phyloP scores from a whole-genome alignment of 768 basidiomycete species.

The Lentinula detonsa region DNA sequence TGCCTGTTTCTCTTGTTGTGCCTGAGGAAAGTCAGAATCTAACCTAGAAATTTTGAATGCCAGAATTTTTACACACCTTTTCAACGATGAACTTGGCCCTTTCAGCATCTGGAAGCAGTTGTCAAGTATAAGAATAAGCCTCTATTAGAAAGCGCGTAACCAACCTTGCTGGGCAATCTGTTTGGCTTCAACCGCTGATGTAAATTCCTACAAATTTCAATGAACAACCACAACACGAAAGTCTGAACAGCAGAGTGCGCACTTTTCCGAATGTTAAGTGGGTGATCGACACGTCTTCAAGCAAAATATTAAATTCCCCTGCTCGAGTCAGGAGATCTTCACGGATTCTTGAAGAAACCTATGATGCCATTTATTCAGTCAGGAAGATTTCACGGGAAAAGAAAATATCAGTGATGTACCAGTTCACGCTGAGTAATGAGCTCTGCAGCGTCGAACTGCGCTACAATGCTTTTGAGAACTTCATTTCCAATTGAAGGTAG shows the following conservation, averaged over 20 bases:
- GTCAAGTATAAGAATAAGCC: neutral
- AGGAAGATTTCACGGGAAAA: neutral
- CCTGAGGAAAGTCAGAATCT: conserved; percentile 38
- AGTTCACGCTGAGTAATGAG: conserved; percentile 97
- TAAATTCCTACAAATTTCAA: conserved; percentile 64
- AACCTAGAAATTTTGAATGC: neutral
- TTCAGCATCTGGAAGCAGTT: conserved; percentile 71
- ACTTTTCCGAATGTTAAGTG: conserved; percentile 87
- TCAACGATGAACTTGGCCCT: conserved; percentile 99
- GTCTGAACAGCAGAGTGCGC: conserved; percentile 10
- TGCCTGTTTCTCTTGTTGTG: conserved; percentile 98
- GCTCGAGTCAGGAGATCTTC: conserved; percentile 90
- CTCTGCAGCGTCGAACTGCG: conserved; percentile 96
- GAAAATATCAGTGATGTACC: conserved; percentile 38
- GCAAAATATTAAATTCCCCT: conserved; percentile 89
- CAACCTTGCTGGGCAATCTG: conserved; percentile 98
- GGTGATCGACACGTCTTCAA: conserved; percentile 97
- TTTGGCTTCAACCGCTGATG: conserved; percentile 98
- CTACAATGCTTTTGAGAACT: conserved; percentile 96
- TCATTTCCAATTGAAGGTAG: conserved; percentile 97
- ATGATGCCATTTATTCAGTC: neutral
- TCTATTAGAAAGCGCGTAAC: conserved; percentile 7
- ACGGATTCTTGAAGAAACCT: conserved; percentile 90
- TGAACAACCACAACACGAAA: conserved; percentile 5
- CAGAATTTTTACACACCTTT: conserved; percentile 51